These are phyloP conservation scores for Nothophoma quercina DNA, from an alignment of 2,329 filamentous ascomycete genomes.

Conservation along the genomic window DNA sequence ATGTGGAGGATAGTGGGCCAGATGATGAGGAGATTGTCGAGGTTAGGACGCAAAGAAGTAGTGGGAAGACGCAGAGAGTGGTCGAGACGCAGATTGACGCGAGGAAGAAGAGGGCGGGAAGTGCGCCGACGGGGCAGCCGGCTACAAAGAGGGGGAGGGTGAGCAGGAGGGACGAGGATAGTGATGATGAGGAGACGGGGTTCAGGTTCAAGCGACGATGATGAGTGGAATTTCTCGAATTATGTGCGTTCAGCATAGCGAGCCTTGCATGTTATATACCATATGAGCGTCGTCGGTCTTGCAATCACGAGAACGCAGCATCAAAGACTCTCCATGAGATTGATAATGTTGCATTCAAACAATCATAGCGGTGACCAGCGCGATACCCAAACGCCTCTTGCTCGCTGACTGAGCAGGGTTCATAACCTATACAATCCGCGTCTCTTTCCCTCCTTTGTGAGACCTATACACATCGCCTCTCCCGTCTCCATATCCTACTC, in stretches of 20 bases:
- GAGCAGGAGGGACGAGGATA: slow-evolving; percentile 53
- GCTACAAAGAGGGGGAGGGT: slow-evolving; percentile 38
- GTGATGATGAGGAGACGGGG: slow-evolving; percentile 65
- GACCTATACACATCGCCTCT: not conserved
- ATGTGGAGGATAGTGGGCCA: slow-evolving; percentile 43
- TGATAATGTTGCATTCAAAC: slow-evolving; percentile 1
- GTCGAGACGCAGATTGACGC: slow-evolving; percentile 40
- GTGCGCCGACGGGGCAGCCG: slow-evolving; percentile 33
- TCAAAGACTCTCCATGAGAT: not conserved
- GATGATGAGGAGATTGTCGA: slow-evolving; percentile 36
- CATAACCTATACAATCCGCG: not conserved
- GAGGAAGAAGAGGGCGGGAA: slow-evolving; percentile 41
- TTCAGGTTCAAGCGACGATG: slow-evolving; percentile 59
- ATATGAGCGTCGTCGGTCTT: not conserved
- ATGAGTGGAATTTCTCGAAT: too few species aligned
- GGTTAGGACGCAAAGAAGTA: slow-evolving; percentile 32
- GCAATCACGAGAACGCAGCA: not conserved
- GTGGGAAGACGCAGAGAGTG: slow-evolving; percentile 34
- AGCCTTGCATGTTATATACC: slow-evolving; percentile 2
- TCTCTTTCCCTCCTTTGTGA: not conserved
- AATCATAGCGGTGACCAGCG: slow-evolving; percentile 1
- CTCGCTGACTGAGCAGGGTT: slow-evolving; percentile 10
- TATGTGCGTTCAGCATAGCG: slow-evolving; percentile 6
- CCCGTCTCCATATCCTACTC: not conserved
- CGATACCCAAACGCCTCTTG: slow-evolving; percentile 23